phyloP scores from a whole-genome alignment of 2,329 filamentous ascomycete genomes.

The Elsinoe fawcettii region DNA sequence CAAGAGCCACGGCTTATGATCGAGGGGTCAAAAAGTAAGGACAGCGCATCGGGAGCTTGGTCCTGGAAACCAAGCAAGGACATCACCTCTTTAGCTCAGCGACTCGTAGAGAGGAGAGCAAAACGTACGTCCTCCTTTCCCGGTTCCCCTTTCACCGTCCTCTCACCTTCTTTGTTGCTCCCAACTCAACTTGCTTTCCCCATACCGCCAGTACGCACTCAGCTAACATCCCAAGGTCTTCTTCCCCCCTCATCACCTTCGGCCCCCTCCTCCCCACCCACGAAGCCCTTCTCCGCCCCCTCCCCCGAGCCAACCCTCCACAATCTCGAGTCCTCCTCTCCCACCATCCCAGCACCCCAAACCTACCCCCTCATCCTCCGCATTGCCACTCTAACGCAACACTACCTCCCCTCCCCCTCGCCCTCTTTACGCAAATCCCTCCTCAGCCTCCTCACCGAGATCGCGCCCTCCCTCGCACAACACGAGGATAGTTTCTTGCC shows the following conservation, averaged over 20 bases:
- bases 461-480: conserved; percentile 61
- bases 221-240: neutral
- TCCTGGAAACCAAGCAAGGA: conserved; percentile 25
- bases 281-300: neutral
- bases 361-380: conserved; percentile 74
- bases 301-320: neutral
- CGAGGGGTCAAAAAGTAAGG: conserved; percentile 22
- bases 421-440: conserved; percentile 70
- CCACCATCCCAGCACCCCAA: conserved; percentile 56
- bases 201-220: neutral
- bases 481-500: conserved; percentile 82
- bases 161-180: neutral
- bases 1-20: conserved; percentile 47
- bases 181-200: too few species aligned
- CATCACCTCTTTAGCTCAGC: conserved; percentile 38
- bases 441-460: conserved; percentile 65
- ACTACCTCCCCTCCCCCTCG: conserved; percentile 81
- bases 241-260: neutral
- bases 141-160: neutral
- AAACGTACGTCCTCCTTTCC: neutral
- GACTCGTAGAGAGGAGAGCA: neutral
- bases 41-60: neutral
- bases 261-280: neutral
- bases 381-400: conserved; percentile 76
- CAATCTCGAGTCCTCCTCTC: neutral